phyloP scores from a whole-genome alignment of 1,284 basidiomycete species.

The Ustilago cynodontis region DNA sequence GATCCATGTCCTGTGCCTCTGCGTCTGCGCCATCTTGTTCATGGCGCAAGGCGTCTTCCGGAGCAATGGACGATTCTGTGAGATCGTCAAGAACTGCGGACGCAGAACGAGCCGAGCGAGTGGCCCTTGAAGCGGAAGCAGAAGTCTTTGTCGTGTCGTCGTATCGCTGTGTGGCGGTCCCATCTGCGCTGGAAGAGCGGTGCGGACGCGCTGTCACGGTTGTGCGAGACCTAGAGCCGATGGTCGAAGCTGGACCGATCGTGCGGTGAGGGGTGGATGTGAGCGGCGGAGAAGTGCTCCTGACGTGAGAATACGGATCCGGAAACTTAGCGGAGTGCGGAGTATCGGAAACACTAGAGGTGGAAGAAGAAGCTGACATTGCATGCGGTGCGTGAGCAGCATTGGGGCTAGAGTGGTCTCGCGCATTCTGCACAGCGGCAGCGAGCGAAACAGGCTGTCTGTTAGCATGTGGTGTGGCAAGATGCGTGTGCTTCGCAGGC shows the following conservation, averaged over 20 bases:
- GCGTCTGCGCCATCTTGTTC: slow-evolving; percentile 5
- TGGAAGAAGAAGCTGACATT: slow-evolving; percentile 36
- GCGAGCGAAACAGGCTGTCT: slow-evolving; percentile 32
- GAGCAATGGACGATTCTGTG: slow-evolving; percentile 48
- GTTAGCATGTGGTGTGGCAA: slow-evolving; percentile 26
- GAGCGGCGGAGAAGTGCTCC: slow-evolving; percentile 43
- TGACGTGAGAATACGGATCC: slow-evolving; percentile 40
- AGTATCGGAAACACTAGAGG: slow-evolving; percentile 33
- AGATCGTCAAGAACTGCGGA: slow-evolving; percentile 46
- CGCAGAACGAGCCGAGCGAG: slow-evolving; percentile 36
- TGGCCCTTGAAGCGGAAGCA: slow-evolving; percentile 25
- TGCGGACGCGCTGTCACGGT: slow-evolving; percentile 43
- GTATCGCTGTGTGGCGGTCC: slow-evolving; percentile 20
- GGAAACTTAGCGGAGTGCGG: slow-evolving; percentile 33
- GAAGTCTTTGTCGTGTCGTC: slow-evolving; percentile 43
- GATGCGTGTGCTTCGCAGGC: slow-evolving; percentile 28
- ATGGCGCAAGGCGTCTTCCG: slow-evolving; percentile 21
- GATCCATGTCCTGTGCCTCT: background rate
- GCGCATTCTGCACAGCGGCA: slow-evolving; percentile 32
- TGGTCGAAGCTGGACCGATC: slow-evolving; percentile 36
- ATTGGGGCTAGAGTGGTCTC: background rate
- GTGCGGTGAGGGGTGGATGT: slow-evolving; percentile 48
- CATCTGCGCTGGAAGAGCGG: slow-evolving; percentile 18
- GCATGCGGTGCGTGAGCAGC: background rate
- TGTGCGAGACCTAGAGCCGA: slow-evolving; percentile 44